Percentiles rank a stretch among this genome's conserved stretches.
These are phyloP conservation scores for Eugenia klotzschiana DNA, from an alignment of 441 rosid genomes.

Conservation along the genomic window DNA sequence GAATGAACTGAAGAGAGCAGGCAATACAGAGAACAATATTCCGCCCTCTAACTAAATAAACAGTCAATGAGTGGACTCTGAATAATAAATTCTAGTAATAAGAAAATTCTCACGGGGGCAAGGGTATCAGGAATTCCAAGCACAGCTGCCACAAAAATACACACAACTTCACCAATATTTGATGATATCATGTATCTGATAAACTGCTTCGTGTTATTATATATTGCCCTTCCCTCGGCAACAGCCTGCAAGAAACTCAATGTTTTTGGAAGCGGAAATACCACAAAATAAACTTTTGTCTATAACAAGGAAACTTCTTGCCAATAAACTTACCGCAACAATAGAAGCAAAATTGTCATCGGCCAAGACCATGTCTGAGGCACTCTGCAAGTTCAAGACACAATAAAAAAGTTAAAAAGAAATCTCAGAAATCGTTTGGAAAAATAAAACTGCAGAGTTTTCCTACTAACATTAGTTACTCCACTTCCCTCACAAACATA, in stretches of 20 bases:
- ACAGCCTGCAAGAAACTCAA: slow-evolving; percentile 53
- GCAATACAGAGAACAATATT: not conserved
- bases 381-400: slow-evolving; percentile 51
- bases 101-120: slow-evolving; percentile 76
- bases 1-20: not conserved
- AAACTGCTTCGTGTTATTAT: slow-evolving; percentile 96
- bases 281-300: not conserved
- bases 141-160: slow-evolving; percentile 98
- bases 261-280: slow-evolving; percentile 2
- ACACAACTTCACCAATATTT: slow-evolving; percentile 98
- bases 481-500: not conserved
- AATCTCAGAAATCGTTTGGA: not conserved
- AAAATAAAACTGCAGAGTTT: not conserved
- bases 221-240: slow-evolving; percentile 99
- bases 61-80: not conserved
- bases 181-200: slow-evolving; percentile 99
- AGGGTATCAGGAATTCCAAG: slow-evolving; percentile 96
- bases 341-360: slow-evolving; percentile 98
- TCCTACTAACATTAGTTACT: not conserved
- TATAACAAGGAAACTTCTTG: not conserved
- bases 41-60: not conserved
- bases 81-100: not conserved
- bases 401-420: slow-evolving; percentile 1
- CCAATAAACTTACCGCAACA: slow-evolving; percentile 51
- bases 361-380: slow-evolving; percentile 99